Evolutionary conservation across 2,329 filamentous ascomycete species (phyloP).

Genomic region (Pseudogymnoascus sp.): DNA sequence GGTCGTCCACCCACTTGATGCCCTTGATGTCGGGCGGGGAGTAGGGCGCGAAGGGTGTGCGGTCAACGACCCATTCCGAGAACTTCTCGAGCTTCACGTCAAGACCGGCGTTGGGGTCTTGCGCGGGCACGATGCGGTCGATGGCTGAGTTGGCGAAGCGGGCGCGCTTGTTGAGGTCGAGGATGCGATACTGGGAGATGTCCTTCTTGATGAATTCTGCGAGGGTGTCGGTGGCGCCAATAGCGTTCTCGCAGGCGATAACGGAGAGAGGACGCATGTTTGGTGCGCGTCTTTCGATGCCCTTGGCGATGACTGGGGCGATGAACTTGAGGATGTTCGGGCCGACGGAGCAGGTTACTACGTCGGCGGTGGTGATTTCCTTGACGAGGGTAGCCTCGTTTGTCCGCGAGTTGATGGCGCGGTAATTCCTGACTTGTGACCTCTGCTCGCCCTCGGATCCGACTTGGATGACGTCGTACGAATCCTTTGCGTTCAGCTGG

Average conservation of each 20-base stretch:
- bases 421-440: slow-evolving; percentile 88
- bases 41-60: slow-evolving; percentile 68
- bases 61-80: slow-evolving; percentile 97
- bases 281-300: slow-evolving; percentile 67
- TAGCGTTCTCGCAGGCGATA: slow-evolving; percentile 97
- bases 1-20: slow-evolving; percentile 86
- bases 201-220: slow-evolving; percentile 73
- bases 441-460: slow-evolving; percentile 72
- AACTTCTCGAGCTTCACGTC: slow-evolving; percentile 97
- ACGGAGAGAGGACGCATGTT: slow-evolving; percentile 66
- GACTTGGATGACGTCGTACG: slow-evolving; percentile 90
- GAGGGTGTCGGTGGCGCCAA: slow-evolving; percentile 85
- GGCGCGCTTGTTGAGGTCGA: slow-evolving; percentile 63
- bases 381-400: slow-evolving; percentile 73
- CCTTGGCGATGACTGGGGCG: slow-evolving; percentile 90
- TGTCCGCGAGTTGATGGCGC: slow-evolving; percentile 89
- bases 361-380: slow-evolving; percentile 77
- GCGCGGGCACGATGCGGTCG: slow-evolving; percentile 93
- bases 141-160: slow-evolving; percentile 97
- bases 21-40: slow-evolving; percentile 70
- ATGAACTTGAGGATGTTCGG: slow-evolving; percentile 96
- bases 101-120: slow-evolving; percentile 69
- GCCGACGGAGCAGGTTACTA: slow-evolving; percentile 94
- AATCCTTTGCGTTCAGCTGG: slow-evolving; percentile 62
- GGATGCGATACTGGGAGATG: slow-evolving; percentile 58